These are phyloP conservation scores for Candida dendrica DNA, from an alignment of 805 yeast genomes.

Conservation along the genomic window DNA sequence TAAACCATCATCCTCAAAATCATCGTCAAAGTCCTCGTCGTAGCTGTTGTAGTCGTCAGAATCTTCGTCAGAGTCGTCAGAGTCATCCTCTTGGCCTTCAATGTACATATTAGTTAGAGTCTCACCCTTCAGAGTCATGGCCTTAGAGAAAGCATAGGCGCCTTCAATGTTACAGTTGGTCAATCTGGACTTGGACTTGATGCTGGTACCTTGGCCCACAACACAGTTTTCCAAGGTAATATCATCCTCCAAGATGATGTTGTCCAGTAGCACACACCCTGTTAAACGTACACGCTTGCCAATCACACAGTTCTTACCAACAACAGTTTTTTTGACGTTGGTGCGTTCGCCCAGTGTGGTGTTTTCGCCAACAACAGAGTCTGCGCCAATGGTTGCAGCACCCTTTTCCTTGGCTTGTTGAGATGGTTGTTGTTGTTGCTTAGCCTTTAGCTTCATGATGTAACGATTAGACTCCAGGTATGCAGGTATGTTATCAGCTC, in stretches of 20 bases:
- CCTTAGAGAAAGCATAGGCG: constrained; percentile 55
- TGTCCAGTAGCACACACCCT: constrained; percentile 74
- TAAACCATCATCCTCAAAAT: constrained; percentile 50
- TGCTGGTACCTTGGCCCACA: constrained; percentile 61
- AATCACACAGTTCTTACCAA: constrained; percentile 66
- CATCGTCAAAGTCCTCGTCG: constrained; percentile 36
- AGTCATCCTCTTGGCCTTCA: constrained; percentile 18
- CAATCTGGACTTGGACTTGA: constrained; percentile 59
- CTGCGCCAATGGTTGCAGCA: constrained; percentile 79
- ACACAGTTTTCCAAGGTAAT: constrained; percentile 75
- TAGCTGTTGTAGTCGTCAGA: constrained; percentile 25
- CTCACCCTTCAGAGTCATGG: constrained; percentile 48
- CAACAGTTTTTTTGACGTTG: constrained; percentile 76
- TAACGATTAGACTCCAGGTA: constrained; percentile 86
- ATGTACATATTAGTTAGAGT: constrained; percentile 35
- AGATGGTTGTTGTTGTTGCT: constrained; percentile 16
- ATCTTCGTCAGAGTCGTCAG: constrained; percentile 14
- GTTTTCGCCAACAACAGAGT: constrained; percentile 66
- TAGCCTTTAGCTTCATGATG: constrained; percentile 61
- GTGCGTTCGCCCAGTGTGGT: constrained; percentile 76
- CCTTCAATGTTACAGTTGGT: constrained; percentile 85
- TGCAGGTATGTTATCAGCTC: constrained; percentile 73
- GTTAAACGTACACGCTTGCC: constrained; percentile 86
- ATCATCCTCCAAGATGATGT: constrained; percentile 72
- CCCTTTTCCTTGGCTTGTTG: constrained; percentile 37